phyloP scores from a whole-genome alignment of 306 rosid species.

The Pyrus communis region DNA sequence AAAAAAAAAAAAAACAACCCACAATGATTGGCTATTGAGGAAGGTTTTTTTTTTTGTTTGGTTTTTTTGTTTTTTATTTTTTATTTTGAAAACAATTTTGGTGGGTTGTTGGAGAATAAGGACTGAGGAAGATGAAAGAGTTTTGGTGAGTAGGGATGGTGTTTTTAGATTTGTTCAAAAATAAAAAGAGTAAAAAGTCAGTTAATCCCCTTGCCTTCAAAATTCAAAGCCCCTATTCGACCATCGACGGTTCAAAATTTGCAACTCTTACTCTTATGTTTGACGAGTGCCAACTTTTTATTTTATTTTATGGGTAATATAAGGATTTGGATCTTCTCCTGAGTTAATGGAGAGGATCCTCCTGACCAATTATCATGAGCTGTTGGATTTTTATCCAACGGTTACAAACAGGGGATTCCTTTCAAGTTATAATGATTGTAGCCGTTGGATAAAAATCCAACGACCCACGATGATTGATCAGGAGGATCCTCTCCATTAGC shows the following conservation, averaged over 20 bases:
- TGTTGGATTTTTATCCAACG: too few relatives aligned
- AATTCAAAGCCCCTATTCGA: not conserved
- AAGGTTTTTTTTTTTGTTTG: too few relatives aligned
- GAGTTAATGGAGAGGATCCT: too few relatives aligned
- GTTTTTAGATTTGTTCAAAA: slow-evolving; percentile 1
- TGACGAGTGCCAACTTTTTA: not conserved
- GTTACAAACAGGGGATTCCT: rapidly evolving
- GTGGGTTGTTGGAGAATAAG: slow-evolving; percentile 6
- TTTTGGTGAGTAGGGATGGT: slow-evolving; percentile 24
- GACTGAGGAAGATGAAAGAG: not conserved
- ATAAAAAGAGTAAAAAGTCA: not conserved
- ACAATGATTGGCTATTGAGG: too few relatives aligned
- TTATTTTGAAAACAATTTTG: not conserved
- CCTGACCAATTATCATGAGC: too few relatives aligned
- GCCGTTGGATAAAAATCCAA: too few relatives aligned
- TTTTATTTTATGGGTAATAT: not conserved
- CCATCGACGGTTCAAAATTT: not conserved
- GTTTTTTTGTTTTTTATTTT: too few relatives aligned
- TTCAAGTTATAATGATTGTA: too few relatives aligned
- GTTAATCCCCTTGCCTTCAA: not conserved
- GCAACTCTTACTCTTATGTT: not conserved
- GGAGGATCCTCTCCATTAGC: too few relatives aligned
- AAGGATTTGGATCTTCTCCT: too few relatives aligned
- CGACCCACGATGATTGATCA: too few relatives aligned
- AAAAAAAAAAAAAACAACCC: not conserved